Conservation (phyloP, 2,329 filamentous ascomycete genomes). For the Myriangium duriaei region DNA sequence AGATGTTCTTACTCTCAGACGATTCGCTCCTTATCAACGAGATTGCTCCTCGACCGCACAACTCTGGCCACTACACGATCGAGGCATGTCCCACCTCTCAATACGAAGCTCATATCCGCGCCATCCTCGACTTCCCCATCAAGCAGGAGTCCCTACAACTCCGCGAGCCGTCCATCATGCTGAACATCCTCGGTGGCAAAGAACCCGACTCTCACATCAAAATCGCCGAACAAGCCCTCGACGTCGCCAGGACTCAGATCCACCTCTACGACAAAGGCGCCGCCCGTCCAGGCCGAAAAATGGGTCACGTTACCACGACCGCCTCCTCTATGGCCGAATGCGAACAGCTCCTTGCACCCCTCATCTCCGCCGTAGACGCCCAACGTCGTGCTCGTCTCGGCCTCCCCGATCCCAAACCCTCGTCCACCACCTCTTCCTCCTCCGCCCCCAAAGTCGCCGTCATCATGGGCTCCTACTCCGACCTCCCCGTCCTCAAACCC, state of each 20-base stretch:
- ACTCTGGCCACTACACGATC: conserved; percentile 91
- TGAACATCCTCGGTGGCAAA: conserved; percentile 68
- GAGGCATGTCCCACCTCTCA: conserved; percentile 84
- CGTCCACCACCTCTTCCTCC: conserved; percentile 13
- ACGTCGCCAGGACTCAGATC: conserved; percentile 48
- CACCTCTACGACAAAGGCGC: conserved; percentile 86
- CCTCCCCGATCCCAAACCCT: conserved; percentile 28
- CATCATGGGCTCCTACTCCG: conserved; percentile 75
- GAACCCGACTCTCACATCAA: conserved; percentile 50
- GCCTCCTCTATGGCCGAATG: conserved; percentile 54
- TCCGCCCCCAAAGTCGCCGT: conserved; percentile 44
- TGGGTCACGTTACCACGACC: conserved; percentile 83
- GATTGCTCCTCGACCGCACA: conserved; percentile 72
- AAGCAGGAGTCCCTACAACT: conserved; percentile 40
- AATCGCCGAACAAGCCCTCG: conserved; percentile 44
- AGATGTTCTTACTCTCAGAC: conserved; percentile 79
- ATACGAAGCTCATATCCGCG: conserved; percentile 77
- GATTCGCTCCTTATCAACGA: conserved; percentile 69
- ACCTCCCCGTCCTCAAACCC: conserved; percentile 54
- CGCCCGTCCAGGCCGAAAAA: conserved; percentile 79
- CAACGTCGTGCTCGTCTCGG: conserved; percentile 36
- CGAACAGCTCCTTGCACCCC: conserved; percentile 53
- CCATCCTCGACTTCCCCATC: conserved; percentile 61
- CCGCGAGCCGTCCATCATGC: conserved; percentile 56
- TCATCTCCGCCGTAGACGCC: conserved; percentile 52